Percentiles rank a stretch among this genome's conserved stretches.
Evolutionary conservation across 2,329 filamentous ascomycete species (phyloP).

Genomic region (Phialophora macrospora): DNA sequence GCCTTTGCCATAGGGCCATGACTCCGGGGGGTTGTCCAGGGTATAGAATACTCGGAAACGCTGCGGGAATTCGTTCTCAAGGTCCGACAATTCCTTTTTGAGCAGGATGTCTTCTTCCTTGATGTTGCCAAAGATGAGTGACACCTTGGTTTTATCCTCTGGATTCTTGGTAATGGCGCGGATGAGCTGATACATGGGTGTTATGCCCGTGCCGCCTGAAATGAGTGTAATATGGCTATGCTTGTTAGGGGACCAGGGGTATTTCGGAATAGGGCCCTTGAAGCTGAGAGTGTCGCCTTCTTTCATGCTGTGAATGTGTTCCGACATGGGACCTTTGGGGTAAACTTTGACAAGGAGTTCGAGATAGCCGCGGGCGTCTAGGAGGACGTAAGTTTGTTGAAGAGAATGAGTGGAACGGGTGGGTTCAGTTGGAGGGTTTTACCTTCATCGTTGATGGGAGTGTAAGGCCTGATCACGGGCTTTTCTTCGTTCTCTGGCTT

Average conservation of each 20-base stretch:
- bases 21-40: constrained; percentile 80
- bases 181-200: constrained; percentile 94
- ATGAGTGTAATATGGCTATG: constrained; percentile 74
- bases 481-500: constrained; percentile 83
- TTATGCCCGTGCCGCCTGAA: constrained; percentile 95
- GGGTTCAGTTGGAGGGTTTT: constrained; percentile 16
- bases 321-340: constrained; percentile 87
- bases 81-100: constrained; percentile 78
- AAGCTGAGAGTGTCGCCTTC: constrained; percentile 83
- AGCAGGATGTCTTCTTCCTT: constrained; percentile 88
- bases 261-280: constrained; percentile 96
- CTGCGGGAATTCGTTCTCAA: constrained; percentile 95
- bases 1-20: constrained; percentile 77
- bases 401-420: not conserved
- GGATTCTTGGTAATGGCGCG: constrained; percentile 95
- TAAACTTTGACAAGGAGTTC: constrained; percentile 94
- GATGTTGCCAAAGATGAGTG: constrained; percentile 90
- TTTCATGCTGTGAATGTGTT: constrained; percentile 80
- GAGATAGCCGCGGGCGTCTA: constrained; percentile 76
- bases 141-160: constrained; percentile 96
- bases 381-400: constrained; percentile 21
- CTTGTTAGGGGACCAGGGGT: constrained; percentile 87
- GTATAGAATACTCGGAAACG: constrained; percentile 96
- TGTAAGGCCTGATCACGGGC: constrained; percentile 88
- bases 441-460: constrained; percentile 84